A percentile compares a stretch with the other conserved stretches of the same genome.
Evolutionary conservation across 2,329 filamentous ascomycete genomes (phyloP).

Genomic region (Laburnicola sp.): DNA sequence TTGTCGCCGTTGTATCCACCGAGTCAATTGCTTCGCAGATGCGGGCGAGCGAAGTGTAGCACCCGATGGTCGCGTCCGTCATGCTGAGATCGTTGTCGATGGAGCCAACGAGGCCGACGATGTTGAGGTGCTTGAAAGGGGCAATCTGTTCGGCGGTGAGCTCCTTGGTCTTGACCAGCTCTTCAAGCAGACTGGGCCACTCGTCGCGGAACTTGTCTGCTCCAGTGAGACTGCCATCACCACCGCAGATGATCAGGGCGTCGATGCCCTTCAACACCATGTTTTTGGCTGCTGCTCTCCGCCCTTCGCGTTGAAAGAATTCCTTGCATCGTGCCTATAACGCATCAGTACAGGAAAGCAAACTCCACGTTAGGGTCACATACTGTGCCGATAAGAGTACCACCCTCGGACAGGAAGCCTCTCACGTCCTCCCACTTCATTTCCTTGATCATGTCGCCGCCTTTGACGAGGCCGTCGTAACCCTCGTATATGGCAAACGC

Average conservation of each 20-base stretch:
- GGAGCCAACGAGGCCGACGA: conserved; percentile 92
- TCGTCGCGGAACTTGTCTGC: conserved; percentile 91
- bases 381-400: conserved; percentile 86
- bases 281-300: conserved; percentile 87
- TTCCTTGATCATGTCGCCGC: conserved; percentile 82
- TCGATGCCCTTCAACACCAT: conserved; percentile 92
- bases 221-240: conserved; percentile 86
- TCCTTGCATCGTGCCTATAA: conserved; percentile 75
- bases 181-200: conserved; percentile 84
- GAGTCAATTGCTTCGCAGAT: conserved; percentile 97
- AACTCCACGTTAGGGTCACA: neutral
- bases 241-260: conserved; percentile 93
- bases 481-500: conserved; percentile 72
- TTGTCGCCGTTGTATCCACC: conserved; percentile 92
- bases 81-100: conserved; percentile 98
- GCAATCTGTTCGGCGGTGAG: conserved; percentile 71
- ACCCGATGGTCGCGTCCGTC: conserved; percentile 96
- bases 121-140: conserved; percentile 86
- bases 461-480: conserved; percentile 91
- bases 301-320: conserved; percentile 86
- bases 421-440: conserved; percentile 93
- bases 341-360: neutral
- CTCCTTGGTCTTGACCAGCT: conserved; percentile 75
- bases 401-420: conserved; percentile 90
- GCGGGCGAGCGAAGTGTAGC: conserved; percentile 87